Base-by-base conservation (phyloP, 139 green algal species). In the Parachlorella kessleri region DNA sequence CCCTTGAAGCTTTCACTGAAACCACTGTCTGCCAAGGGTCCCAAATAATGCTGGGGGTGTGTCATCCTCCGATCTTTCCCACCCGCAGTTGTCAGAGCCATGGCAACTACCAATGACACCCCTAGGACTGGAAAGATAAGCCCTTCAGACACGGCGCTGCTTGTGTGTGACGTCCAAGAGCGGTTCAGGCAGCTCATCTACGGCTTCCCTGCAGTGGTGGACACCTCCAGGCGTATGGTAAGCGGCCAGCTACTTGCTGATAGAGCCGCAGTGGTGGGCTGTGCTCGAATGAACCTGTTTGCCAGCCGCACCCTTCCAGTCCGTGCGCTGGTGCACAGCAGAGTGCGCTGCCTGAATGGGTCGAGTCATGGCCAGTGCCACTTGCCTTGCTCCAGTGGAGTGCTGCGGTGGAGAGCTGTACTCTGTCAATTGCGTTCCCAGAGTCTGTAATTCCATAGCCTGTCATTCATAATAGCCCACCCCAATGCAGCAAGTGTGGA, bases 141-240 rank as follows among this genome's bases (percentile, higher is more conserved):
- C 6, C 75, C 88, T 18, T 75, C 38, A 21, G 80, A 41, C 9
- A 87, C 85, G 23, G 88, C 89, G 3, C 81, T 96, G 0, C 85
- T 96, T 4, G 85, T 96, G 0, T 96, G 92, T 63, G 92, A 95
- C 67, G 65, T 96, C 0, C 91, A 96, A 78, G 91, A 96, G 66
- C 87, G 90, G 7, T 96, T 96, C 73, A 75, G 85, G 1, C 55
- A 81, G n/a, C 37, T 92, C 2, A 96, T 97, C 36, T 39, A 73
- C 0, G 83, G 83, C 30, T 92, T 91, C 41, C 83, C 87, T 10
- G 84, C 84, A 1, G 86, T 96, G 1, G 83, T 93, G 1, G 91
- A 95, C 79, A 88, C 81, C 18, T 70, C 87, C 6, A 64, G 74
- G 23, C 79, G 88, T 32, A 88, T 95, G 88, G 85, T 94, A 32